Percentiles rank a stretch among this genome's conserved stretches.
phyloP scores from a whole-genome alignment of 129 eudicot species.

The Flaveria linearis region DNA sequence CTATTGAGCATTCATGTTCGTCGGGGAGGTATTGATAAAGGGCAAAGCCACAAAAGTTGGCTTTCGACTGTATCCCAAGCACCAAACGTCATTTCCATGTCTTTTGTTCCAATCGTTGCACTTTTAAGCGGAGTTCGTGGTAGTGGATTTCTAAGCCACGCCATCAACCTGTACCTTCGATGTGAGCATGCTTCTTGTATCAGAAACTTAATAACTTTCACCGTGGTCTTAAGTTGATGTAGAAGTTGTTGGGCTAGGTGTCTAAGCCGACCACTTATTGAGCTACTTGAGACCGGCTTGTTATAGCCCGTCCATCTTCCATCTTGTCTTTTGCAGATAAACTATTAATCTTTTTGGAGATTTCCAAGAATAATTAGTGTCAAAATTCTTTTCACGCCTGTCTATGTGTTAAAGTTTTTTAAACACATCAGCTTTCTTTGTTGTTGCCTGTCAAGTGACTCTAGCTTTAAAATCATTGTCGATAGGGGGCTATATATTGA shows the following conservation, averaged over 20 bases:
- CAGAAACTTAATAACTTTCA: not conserved
- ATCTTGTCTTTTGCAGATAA: no score
- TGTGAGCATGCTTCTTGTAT: slow-evolving; percentile 53
- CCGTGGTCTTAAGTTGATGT: not conserved
- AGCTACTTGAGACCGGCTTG: not conserved
- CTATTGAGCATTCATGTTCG: slow-evolving; percentile 74
- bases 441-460: no score
- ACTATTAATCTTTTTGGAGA: no score
- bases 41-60: slow-evolving; percentile 86
- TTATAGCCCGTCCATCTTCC: not conserved
- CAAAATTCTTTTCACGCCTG: no score
- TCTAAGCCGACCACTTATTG: not conserved
- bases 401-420: no score
- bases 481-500: no score
- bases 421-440: no score
- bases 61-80: slow-evolving; percentile 87
- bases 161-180: slow-evolving; percentile 85
- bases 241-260: not conserved
- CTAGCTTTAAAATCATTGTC: no score
- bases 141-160: slow-evolving; percentile 92
- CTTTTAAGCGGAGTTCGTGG: slow-evolving; percentile 90
- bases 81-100: slow-evolving; percentile 89
- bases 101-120: slow-evolving; percentile 85
- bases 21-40: slow-evolving; percentile 81
- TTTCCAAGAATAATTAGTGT: no score